Conservation (phyloP, 2,329 filamentous ascomycete species). For the Raffaelea albimanens region DNA sequence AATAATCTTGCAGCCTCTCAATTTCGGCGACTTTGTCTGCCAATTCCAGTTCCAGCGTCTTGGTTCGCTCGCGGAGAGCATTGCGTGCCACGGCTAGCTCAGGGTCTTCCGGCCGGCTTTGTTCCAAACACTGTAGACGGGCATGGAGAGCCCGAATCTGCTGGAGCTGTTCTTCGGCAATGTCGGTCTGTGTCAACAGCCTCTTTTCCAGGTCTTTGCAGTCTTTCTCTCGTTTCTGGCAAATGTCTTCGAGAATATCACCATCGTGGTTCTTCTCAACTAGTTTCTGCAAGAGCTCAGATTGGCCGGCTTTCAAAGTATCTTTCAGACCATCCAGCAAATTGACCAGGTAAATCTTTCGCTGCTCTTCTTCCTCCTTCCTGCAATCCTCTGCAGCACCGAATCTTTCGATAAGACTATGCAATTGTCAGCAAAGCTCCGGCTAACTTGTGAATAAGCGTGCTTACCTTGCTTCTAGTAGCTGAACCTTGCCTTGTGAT, state of each 20-base stretch:
- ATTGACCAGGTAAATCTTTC: background rate
- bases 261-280: background rate
- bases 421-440: background rate
- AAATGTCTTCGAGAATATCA: background rate
- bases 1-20: conserved; percentile 4
- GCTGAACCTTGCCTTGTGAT: too few relatives aligned
- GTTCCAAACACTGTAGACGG: background rate
- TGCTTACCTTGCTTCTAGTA: too few relatives aligned
- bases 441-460: too few relatives aligned
- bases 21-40: conserved; percentile 5
- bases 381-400: background rate
- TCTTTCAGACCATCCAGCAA: background rate
- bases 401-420: background rate
- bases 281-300: background rate
- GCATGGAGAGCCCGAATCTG: background rate
- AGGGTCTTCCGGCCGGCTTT: background rate
- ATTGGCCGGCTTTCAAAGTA: background rate
- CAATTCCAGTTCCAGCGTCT: conserved; percentile 1
- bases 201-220: background rate
- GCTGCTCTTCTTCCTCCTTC: background rate
- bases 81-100: background rate
- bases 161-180: background rate
- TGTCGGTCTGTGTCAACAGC: background rate
- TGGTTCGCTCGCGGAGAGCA: background rate
- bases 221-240: conserved; percentile 5